Evolutionary conservation across 495 filamentous ascomycete genomes (phyloP), one percentile per base, ranked within the genome.

Genomic region (Thermothielavioides terrestris): DNA sequence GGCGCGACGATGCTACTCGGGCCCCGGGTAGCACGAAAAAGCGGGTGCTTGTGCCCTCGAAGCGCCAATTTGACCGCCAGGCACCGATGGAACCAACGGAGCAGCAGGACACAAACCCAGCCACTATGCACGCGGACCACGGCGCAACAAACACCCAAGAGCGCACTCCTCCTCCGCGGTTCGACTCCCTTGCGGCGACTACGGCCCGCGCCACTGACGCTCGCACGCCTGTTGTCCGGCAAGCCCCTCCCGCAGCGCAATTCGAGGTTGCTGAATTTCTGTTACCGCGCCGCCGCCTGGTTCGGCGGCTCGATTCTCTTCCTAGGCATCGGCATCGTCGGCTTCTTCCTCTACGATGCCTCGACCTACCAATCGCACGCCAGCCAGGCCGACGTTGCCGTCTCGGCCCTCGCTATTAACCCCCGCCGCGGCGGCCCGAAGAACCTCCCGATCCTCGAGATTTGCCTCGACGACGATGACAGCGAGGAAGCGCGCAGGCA

Each of bases 341-440:
- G 76, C 11, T 95, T 99, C 74, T 97, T 99, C 70, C 57, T 92
- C 57, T 99, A 95, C 68, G 94, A 99, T 74, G 83, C 88, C 14
- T 85, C 80, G 39, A 97, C 94, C 10, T 97, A 97, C 67, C 80
- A 80, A 37, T 82, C 86, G 50, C 70, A 79, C 40, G 66, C 77
- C 0, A 76, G 66, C 14, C 76, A 75, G 38, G 70, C 70, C 49
- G 91, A 96, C 56, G 79, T 95, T 54, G 78, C 82, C 38, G 83
- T 99, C 8, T 88, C 92, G 0, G 78, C 89, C 55, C 63, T 85
- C 18, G 94, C 94, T 0, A 69, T 99, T 25, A 78, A 80, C 37
- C 94, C 94, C 1, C 78, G 81, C 42, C 78, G 78, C 18, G 94
- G 94, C 26, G 94, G 94, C 0, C 94, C 92, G 0, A 99, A 99